Evolutionary conservation across 2,329 filamentous ascomycete genomes (phyloP).

Genomic region (Ciborinia camelliae): DNA sequence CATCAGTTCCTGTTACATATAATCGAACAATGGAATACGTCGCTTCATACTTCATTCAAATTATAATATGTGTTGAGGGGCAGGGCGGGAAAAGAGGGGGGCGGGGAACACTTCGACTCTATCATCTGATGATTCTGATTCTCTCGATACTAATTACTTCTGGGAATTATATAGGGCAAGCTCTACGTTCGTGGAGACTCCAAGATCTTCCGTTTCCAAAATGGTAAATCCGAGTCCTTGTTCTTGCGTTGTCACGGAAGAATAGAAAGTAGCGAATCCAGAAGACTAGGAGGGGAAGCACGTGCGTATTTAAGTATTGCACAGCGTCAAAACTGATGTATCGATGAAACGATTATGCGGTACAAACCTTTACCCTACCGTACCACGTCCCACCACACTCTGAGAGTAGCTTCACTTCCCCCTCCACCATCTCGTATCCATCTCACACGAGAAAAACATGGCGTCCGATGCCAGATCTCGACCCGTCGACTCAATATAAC

Average conservation of each 20-base stretch:
- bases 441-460: background rate
- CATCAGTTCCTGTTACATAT: no score
- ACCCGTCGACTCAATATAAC: background rate
- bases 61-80: no score
- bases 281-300: background rate
- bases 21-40: no score
- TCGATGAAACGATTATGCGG: slow-evolving; percentile 7
- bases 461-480: slow-evolving; percentile 12
- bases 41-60: no score
- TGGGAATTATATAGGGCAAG: slow-evolving; percentile 69
- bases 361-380: no score
- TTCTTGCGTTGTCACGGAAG: slow-evolving; percentile 66
- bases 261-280: background rate
- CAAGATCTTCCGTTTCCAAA: slow-evolving; percentile 99
- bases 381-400: background rate
- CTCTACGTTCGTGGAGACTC: slow-evolving; percentile 99
- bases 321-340: background rate
- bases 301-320: slow-evolving; percentile 12
- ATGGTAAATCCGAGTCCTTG: slow-evolving; percentile 98
- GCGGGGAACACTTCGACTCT: no score
- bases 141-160: slow-evolving; percentile 33
- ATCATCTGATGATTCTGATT: no score
- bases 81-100: no score
- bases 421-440: slow-evolving; percentile 5
- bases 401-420: background rate